A percentile compares a stretch with the other conserved stretches of the same genome.
phyloP scores from a whole-genome alignment of 371 early-diverging fungal species.

The Massospora cicadina region DNA sequence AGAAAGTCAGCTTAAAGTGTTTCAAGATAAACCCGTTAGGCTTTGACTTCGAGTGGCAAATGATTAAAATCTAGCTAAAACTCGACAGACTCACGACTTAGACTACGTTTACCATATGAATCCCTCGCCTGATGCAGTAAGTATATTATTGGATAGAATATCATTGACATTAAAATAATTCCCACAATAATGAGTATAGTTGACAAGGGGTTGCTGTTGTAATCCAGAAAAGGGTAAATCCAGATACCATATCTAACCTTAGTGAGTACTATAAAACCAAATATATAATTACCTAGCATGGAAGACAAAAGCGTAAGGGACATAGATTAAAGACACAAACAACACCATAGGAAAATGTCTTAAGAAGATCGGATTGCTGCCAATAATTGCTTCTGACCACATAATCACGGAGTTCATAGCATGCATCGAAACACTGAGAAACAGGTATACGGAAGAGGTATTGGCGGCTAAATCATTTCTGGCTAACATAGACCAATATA shows the following conservation, averaged over 20 bases:
- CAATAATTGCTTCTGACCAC: neutral
- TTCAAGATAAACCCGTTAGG: too few relatives aligned
- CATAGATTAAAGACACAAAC: neutral
- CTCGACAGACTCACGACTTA: too few relatives aligned
- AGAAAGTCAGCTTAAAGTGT: too few relatives aligned
- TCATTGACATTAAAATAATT: neutral
- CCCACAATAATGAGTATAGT: neutral
- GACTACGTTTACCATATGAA: too few relatives aligned
- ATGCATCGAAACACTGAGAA: slow-evolving; percentile 2
- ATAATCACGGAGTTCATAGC: slow-evolving; percentile 4
- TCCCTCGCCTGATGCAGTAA: too few relatives aligned
- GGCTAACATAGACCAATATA: neutral
- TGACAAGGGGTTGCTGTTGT: neutral
- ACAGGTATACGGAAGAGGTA: neutral
- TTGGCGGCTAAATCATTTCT: neutral
- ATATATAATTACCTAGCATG: neutral
- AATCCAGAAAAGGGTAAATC: neutral
- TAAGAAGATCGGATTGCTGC: neutral
- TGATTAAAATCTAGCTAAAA: too few relatives aligned
- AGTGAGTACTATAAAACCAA: neutral
- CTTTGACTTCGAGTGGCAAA: too few relatives aligned
- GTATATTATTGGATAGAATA: too few relatives aligned
- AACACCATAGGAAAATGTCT: neutral
- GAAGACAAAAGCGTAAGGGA: slow-evolving; percentile 3
- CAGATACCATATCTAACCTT: neutral